Base-by-base conservation (phyloP, 805 yeast species). In the Jamesozyma lodderae region DNA sequence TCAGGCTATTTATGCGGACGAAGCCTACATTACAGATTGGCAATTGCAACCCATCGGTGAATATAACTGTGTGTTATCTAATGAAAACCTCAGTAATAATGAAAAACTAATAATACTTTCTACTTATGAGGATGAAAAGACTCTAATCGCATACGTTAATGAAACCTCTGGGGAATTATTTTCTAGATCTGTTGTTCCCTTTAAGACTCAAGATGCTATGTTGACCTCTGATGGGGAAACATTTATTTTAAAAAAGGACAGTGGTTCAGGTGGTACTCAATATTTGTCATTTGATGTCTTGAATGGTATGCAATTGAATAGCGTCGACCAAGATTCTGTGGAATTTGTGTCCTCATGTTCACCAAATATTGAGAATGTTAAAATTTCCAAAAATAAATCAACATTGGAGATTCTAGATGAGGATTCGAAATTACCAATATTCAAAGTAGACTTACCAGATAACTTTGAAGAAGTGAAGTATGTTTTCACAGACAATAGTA, bases 11-110 rank as follows among this genome's bases (percentile, higher is more conserved):
- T 66, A 58, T 45, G 57, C 66, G 19, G 80, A 75, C 37, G 79
- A 75, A 42, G 77, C 79, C 0, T 73, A 69, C 50, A 56, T 57
- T 14, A 62, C 62, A 24, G 84, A 78, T 47, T 77, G 80, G 79
- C 69, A 73, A 33, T 53, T 66, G 7, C 62, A 61, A 22, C 68
- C 66, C 35, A 54, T 72, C 21, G 79, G 79, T 1, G 46, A 51
- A 6, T 60, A 69, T 33, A 38, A 47, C 15, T 50, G 59, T 40
- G 48, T 53, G n/a, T 18, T 47, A 1, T 42, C 41, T 13, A 48
- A 41, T 33, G 35, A 22, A 6, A 19, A 34, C n/a, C 6, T 25
- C n/a, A 16, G 4, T 30, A 21, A 19, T 11, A 36, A 47, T 11
- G 42, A 48, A 1, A 41, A 43, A 11, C 31, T 60, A 16, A 41